Evolutionary conservation across 306 rosid genomes (phyloP).

Genomic region (Ochetophila trinervis): DNA sequence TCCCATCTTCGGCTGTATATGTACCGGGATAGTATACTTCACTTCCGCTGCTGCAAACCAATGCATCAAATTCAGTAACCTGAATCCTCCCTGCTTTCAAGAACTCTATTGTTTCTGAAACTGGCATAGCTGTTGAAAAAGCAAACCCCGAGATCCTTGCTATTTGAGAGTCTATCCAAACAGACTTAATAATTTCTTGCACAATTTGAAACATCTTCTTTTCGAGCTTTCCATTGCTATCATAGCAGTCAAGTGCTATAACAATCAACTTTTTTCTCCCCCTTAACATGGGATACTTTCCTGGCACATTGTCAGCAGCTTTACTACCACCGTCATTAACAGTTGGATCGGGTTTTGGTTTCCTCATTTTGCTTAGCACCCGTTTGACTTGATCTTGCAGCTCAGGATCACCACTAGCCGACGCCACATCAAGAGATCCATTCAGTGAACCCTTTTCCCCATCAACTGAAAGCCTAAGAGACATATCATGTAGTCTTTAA

Average conservation of each 20-base stretch:
- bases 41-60: slow-evolving; percentile 67
- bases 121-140: slow-evolving; percentile 63
- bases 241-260: slow-evolving; percentile 59
- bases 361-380: slow-evolving; percentile 53
- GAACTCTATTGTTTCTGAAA: slow-evolving; percentile 52
- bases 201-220: slow-evolving; percentile 43
- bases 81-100: slow-evolving; percentile 46
- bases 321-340: slow-evolving; percentile 37
- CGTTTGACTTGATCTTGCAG: slow-evolving; percentile 65
- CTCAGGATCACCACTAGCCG: slow-evolving; percentile 39
- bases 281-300: slow-evolving; percentile 58
- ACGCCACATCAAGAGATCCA: slow-evolving; percentile 32
- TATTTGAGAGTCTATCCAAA: slow-evolving; percentile 45
- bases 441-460: slow-evolving; percentile 48
- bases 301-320: slow-evolving; percentile 35
- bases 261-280: slow-evolving; percentile 56
- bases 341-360: slow-evolving; percentile 30
- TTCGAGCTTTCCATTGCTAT: slow-evolving; percentile 44
- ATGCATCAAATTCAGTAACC: slow-evolving; percentile 50
- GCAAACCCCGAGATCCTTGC: slow-evolving; percentile 56
- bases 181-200: slow-evolving; percentile 52
- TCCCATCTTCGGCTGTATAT: slow-evolving; percentile 44
- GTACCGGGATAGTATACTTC: slow-evolving; percentile 61
- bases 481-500: slow-evolving; percentile 67
- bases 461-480: slow-evolving; percentile 66